These are phyloP conservation scores for Blastocladiella emersonii DNA, from an alignment of 371 early-diverging fungal genomes.

Conservation along the genomic window DNA sequence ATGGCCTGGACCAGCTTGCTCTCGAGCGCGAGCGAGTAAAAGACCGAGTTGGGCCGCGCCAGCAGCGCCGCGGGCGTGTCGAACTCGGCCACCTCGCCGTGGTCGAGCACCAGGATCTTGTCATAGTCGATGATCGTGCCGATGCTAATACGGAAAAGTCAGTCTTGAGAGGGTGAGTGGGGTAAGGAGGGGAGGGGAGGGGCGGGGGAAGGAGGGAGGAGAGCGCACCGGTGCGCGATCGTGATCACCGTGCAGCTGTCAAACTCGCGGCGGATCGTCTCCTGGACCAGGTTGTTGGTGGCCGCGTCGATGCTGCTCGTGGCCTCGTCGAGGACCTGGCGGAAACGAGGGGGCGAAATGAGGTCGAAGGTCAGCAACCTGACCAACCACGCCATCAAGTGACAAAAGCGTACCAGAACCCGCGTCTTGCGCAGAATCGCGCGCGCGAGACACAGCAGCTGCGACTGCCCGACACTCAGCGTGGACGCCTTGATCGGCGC, in stretches of 20 bases:
- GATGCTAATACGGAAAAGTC: too few species aligned
- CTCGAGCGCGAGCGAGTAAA: constrained; percentile 33
- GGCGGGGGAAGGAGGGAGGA: constrained; percentile 70
- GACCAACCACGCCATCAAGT: too few species aligned
- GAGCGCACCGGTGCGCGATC: constrained; percentile 76
- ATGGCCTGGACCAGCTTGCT: too few species aligned
- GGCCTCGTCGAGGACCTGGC: neutral
- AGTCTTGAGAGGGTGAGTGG: constrained; percentile 14
- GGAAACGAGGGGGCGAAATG: too few species aligned
- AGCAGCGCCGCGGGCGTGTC: constrained; percentile 42
- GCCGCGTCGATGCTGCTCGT: constrained; percentile 35
- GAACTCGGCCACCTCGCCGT: constrained; percentile 44
- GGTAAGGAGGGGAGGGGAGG: constrained; percentile 11
- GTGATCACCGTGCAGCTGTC: constrained; percentile 53
- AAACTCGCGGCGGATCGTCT: constrained; percentile 46
- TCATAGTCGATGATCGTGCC: constrained; percentile 69
- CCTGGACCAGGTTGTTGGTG: constrained; percentile 52
- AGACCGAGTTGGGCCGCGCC: constrained; percentile 26
- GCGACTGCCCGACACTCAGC: constrained; percentile 76
- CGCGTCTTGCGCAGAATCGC: constrained; percentile 57
- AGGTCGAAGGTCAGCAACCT: too few species aligned
- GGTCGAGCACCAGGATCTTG: constrained; percentile 50
- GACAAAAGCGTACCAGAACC: too few species aligned
- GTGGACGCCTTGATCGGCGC: constrained; percentile 11
- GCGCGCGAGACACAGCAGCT: constrained; percentile 72